phyloP scores from a whole-genome alignment of 225 moss, liverwort and hornwort genomes.

The Marchantia polymorpha region DNA sequence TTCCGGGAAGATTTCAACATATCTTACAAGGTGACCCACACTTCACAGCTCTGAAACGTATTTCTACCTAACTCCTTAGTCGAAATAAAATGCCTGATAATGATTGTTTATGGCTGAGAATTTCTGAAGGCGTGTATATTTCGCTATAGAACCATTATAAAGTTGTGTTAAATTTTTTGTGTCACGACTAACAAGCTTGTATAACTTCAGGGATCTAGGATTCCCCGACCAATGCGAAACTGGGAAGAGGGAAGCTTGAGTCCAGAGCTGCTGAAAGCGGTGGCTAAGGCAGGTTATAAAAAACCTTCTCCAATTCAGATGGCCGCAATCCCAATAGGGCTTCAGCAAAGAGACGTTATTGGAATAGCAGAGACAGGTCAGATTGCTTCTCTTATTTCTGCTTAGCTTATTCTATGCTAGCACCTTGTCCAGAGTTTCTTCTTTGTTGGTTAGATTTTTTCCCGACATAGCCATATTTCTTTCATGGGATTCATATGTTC shows the following conservation, averaged over 20 bases:
- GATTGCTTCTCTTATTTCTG: no score
- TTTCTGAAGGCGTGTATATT: no score
- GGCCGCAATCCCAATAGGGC: conserved; percentile 98
- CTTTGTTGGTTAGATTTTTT: background rate
- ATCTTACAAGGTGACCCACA: conserved; percentile 70
- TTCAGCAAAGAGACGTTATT: conserved; percentile 97
- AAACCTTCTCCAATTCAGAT: conserved; percentile 99
- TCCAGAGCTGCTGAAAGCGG: conserved; percentile 87
- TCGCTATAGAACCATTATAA: no score
- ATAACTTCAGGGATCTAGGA: conserved; percentile 72
- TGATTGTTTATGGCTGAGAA: no score
- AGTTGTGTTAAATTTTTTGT: no score
- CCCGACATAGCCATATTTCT: background rate
- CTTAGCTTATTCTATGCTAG: no score
- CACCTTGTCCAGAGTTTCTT: background rate
- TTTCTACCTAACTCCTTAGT: background rate
- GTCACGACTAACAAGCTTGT: background rate
- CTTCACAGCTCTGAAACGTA: background rate
- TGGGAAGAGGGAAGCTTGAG: conserved; percentile 94
- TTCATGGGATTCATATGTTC: background rate
- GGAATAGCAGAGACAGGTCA: conserved; percentile 97
- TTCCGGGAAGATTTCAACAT: conserved; percentile 98
- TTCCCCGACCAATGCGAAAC: conserved; percentile 95
- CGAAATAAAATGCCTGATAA: no score
- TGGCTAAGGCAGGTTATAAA: conserved; percentile 92